Conservation (phyloP, 345 rosid species). For the Moricandia moricandioides region DNA sequence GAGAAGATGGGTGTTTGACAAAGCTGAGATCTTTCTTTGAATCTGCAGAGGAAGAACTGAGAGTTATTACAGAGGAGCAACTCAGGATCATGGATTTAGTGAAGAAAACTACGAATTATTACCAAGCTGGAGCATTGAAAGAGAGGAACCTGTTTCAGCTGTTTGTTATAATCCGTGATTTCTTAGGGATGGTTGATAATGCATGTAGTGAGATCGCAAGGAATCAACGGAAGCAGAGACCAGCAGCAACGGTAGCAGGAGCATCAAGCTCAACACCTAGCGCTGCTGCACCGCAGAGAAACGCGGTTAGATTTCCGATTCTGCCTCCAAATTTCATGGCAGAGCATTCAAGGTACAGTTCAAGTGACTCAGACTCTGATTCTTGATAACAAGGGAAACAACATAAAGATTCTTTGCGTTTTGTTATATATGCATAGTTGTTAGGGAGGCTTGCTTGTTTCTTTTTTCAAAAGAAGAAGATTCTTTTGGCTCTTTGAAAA, state of each 20-base stretch:
- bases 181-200: constrained; percentile 74
- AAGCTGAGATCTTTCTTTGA: constrained; percentile 58
- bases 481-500: constrained; percentile 17
- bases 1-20: constrained; percentile 45
- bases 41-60: constrained; percentile 60
- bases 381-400: constrained; percentile 33
- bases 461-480: neutral
- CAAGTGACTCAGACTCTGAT: constrained; percentile 62
- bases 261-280: constrained; percentile 11
- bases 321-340: constrained; percentile 63
- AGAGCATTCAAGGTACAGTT: constrained; percentile 51
- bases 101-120: constrained; percentile 70
- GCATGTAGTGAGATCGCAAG: constrained; percentile 66
- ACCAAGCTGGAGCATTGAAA: constrained; percentile 66
- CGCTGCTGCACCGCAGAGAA: constrained; percentile 14
- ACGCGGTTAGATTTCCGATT: constrained; percentile 55
- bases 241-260: constrained; percentile 27
- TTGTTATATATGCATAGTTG: constrained; percentile 23
- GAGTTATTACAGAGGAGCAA: constrained; percentile 48
- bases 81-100: constrained; percentile 57
- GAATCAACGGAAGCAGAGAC: constrained; percentile 51
- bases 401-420: neutral
- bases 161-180: constrained; percentile 72
- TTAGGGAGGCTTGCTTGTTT: constrained; percentile 19
- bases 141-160: constrained; percentile 54